Evolutionary conservation across 805 yeast species (phyloP).

Genomic region (Metschnikowia matae): DNA sequence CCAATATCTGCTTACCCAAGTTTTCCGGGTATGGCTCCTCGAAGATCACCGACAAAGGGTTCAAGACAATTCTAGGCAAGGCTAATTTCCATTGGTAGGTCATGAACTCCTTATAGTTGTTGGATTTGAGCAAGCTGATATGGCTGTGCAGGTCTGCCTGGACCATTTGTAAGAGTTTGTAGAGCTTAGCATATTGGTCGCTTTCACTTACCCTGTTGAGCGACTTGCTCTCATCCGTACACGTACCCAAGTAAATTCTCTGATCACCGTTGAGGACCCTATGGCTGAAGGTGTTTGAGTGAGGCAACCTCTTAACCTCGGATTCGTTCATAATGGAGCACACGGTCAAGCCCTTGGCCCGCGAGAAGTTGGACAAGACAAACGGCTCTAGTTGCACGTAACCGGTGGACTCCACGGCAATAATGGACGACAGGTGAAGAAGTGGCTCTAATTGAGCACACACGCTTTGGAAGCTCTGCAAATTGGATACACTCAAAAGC

Average conservation of each 20-base stretch:
- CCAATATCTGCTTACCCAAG: conserved; percentile 64
- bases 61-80: conserved; percentile 71
- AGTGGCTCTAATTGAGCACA: conserved; percentile 24
- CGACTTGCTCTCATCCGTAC: conserved; percentile 15
- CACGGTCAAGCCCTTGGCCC: conserved; percentile 31
- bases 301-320: conserved; percentile 43
- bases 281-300: conserved; percentile 23
- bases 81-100: conserved; percentile 85
- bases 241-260: conserved; percentile 42
- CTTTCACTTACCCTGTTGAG: conserved; percentile 10
- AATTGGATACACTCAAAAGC: conserved; percentile 30
- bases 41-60: conserved; percentile 69
- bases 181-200: conserved; percentile 15
- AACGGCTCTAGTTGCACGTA: conserved; percentile 72
- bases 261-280: conserved; percentile 34
- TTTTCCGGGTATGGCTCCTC: conserved; percentile 63
- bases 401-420: conserved; percentile 67
- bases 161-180: conserved; percentile 30
- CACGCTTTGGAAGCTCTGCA: conserved; percentile 36
- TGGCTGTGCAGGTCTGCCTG: conserved; percentile 33
- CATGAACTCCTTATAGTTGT: conserved; percentile 53
- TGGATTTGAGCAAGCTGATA: conserved; percentile 47
- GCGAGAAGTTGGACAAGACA: conserved; percentile 41
- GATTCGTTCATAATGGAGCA: conserved; percentile 60
- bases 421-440: conserved; percentile 39